phyloP scores from a whole-genome alignment of 805 yeast species.

The Lipomyces sp. region DNA sequence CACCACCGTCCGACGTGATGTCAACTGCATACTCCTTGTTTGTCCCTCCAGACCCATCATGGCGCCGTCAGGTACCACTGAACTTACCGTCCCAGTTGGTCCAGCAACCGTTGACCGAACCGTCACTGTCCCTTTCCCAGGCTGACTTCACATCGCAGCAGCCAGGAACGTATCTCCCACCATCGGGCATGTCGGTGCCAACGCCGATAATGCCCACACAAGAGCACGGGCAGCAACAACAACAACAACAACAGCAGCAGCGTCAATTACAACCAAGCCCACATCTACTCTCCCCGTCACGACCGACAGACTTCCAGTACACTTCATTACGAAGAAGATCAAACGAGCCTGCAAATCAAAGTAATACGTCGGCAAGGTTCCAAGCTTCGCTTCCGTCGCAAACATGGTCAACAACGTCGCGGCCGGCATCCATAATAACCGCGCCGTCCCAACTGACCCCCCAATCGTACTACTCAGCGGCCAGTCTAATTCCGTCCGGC shows the following conservation, averaged over 20 bases:
- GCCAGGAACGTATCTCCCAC: not conserved
- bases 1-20: not conserved
- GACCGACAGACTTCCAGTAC: not conserved
- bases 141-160: not conserved
- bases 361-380: not conserved
- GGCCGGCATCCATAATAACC: not conserved
- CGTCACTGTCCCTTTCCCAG: not conserved
- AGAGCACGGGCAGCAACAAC: constrained; percentile 11
- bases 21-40: not conserved
- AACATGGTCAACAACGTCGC: not conserved
- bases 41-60: not conserved
- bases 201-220: constrained; percentile 14
- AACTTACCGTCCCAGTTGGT: not conserved
- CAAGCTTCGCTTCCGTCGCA: not conserved
- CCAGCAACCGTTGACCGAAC: not conserved
- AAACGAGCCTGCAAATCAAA: not conserved
- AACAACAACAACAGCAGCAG: not conserved
- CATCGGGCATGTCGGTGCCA: not conserved
- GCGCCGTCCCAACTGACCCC: not conserved
- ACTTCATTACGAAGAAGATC: not conserved
- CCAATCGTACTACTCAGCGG: not conserved
- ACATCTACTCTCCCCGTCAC: not conserved
- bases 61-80: not conserved
- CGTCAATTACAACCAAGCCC: not conserved
- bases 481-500: not conserved